phyloP scores from a whole-genome alignment of 2,329 filamentous ascomycete species.

The Juglanconis sp. region DNA sequence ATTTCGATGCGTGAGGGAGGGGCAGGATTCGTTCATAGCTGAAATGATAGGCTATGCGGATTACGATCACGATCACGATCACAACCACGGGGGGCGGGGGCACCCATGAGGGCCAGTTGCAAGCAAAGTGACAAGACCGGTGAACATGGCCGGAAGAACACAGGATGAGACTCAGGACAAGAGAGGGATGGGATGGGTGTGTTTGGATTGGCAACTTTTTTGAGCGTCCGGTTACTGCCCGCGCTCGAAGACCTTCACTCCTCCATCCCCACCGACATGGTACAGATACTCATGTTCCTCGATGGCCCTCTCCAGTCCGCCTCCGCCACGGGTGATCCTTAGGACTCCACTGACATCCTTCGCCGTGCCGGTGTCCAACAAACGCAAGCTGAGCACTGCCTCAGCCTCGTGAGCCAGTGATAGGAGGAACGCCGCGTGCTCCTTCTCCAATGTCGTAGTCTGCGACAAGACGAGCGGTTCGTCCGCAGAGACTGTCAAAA shows the following conservation, averaged over 20 bases:
- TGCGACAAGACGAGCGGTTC: conserved; percentile 63
- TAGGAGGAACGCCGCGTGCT: conserved; percentile 69
- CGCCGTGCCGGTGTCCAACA: conserved; percentile 83
- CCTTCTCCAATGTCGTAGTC: conserved; percentile 63
- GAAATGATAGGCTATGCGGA: conserved; percentile 16
- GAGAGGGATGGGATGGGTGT: conserved; percentile 19
- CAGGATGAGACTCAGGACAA: background rate
- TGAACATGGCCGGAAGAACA: background rate
- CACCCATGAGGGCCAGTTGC: background rate
- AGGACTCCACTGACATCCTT: conserved; percentile 87
- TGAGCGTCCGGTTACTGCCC: conserved; percentile 48
- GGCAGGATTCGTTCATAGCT: conserved; percentile 18
- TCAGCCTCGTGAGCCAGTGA: conserved; percentile 71
- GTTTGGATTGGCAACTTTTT: conserved; percentile 13
- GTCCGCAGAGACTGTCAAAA: conserved; percentile 71
- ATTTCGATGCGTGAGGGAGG: conserved; percentile 14
- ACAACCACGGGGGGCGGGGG: background rate
- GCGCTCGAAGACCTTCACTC: conserved; percentile 79
- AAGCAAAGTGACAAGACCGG: background rate
- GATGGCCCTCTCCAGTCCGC: conserved; percentile 26
- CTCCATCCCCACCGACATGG: conserved; percentile 74
- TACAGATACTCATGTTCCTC: conserved; percentile 75
- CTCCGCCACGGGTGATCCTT: conserved; percentile 63
- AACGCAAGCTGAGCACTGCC: conserved; percentile 67
- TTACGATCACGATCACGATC: conserved; percentile 10